These are phyloP conservation scores for Calocybe gangraenosa DNA, from an alignment of 768 basidiomycete genomes.

Conservation along the genomic window DNA sequence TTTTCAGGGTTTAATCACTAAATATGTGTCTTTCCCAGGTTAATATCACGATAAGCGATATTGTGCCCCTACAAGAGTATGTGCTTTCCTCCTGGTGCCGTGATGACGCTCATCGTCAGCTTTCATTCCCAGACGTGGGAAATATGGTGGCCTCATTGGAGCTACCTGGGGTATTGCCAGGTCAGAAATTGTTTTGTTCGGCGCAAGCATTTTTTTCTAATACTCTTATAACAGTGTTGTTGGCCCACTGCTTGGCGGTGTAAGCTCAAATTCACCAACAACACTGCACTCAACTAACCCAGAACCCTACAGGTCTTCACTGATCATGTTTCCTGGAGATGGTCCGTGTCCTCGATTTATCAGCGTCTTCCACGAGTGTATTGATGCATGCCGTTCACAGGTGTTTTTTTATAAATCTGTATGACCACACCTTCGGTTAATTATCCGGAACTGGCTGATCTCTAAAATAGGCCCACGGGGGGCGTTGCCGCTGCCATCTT, in stretches of 20 bases:
- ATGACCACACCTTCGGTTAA: constrained; percentile 18
- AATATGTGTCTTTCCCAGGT: constrained; percentile 29
- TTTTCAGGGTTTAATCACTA: background rate
- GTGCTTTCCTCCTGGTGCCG: constrained; percentile 19
- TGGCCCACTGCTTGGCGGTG: constrained; percentile 81
- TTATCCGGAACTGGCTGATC: background rate
- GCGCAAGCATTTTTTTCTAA: constrained; percentile 1
- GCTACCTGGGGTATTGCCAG: constrained; percentile 77
- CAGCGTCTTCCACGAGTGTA: background rate
- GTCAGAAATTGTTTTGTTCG: constrained; percentile 6
- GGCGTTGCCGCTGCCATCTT: constrained; percentile 58
- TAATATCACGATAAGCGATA: constrained; percentile 78
- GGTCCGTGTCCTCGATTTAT: constrained; percentile 34
- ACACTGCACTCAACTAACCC: background rate
- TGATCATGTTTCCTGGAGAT: constrained; percentile 76
- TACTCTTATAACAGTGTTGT: constrained; percentile 46
- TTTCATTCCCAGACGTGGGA: constrained; percentile 53
- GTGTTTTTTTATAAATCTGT: constrained; percentile 80
- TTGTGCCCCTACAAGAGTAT: constrained; percentile 75
- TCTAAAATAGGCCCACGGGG: constrained; percentile 61
- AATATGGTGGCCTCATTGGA: constrained; percentile 71
- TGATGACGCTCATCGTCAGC: constrained; percentile 4
- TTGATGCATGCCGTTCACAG: constrained; percentile 22
- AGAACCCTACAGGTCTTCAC: constrained; percentile 51
- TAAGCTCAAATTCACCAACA: constrained; percentile 30